Percentiles rank a stretch among this genome's conserved stretches.
Conservation (phyloP, 1,284 basidiomycete species). For the Schizopora paradoxa region DNA sequence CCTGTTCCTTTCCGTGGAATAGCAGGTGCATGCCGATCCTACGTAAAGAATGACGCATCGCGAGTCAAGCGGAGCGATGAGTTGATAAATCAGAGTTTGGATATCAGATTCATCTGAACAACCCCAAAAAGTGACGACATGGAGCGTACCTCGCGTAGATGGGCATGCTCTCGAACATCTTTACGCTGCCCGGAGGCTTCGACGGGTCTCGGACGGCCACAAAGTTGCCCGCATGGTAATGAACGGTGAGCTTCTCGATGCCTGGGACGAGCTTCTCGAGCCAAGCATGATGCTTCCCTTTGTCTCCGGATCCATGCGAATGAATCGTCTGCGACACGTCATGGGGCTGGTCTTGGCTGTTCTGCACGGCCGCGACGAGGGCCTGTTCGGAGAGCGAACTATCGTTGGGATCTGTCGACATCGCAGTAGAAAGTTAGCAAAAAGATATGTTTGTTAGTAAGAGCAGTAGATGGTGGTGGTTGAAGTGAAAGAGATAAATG, state of each 20-base stretch:
- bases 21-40: constrained; percentile 76
- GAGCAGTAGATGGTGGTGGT: too few species aligned
- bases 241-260: constrained; percentile 45
- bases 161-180: constrained; percentile 78
- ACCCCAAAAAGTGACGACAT: constrained; percentile 10
- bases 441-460: too few species aligned
- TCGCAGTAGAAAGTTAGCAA: too few species aligned
- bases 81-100: constrained; percentile 1
- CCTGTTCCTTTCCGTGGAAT: constrained; percentile 56
- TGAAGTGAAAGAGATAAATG: too few species aligned
- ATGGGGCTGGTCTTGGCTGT: constrained; percentile 1
- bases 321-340: constrained; percentile 14
- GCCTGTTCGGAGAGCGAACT: constrained; percentile 12
- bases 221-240: constrained; percentile 62
- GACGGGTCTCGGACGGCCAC: constrained; percentile 54
- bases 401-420: too few species aligned
- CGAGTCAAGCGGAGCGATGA: background rate
- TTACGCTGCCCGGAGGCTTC: constrained; percentile 32
- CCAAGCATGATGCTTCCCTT: constrained; percentile 15
- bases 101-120: background rate
- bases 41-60: constrained; percentile 17
- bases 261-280: constrained; percentile 42
- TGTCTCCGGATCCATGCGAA: constrained; percentile 5
- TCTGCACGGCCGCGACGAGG: constrained; percentile 14
- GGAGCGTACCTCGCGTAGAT: constrained; percentile 57